Percentiles rank a stretch among this genome's conserved stretches.
phyloP scores from a whole-genome alignment of 352 stramenopile genomes.

The Globisporangium middletonii region DNA sequence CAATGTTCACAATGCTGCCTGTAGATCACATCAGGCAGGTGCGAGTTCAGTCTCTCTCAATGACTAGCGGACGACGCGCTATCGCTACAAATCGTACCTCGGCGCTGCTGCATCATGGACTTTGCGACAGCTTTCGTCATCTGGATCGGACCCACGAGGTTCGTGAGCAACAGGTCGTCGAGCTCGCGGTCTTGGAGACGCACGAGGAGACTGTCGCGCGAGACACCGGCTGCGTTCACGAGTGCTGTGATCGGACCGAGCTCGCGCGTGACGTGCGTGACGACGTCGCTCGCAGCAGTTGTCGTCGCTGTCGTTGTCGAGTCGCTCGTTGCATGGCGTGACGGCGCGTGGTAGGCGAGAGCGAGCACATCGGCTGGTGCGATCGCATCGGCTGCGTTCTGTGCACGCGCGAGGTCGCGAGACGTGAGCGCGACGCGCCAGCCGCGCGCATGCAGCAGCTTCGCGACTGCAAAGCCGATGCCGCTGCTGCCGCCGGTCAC shows the following conservation, averaged over 20 bases:
- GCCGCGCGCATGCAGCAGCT: conserved; percentile 49
- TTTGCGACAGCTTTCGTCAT: conserved; percentile 72
- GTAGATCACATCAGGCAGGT: background rate
- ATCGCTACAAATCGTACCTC: conserved; percentile 10
- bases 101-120: conserved; percentile 70
- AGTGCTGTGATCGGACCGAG: conserved; percentile 47
- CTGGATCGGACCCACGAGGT: conserved; percentile 67
- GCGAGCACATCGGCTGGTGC: conserved; percentile 30
- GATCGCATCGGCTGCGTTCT: conserved; percentile 45
- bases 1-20: conserved; percentile 81
- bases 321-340: conserved; percentile 2
- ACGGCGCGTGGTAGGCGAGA: conserved; percentile 52
- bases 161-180: conserved; percentile 65
- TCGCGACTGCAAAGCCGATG: conserved; percentile 71
- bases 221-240: conserved; percentile 69
- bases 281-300: conserved; percentile 22
- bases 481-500: conserved; percentile 77
- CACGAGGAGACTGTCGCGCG: conserved; percentile 66
- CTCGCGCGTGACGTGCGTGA: conserved; percentile 33
- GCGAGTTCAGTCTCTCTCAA: no score
- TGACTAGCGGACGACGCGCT: no score
- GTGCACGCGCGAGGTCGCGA: conserved; percentile 41
- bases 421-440: conserved; percentile 76
- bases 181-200: conserved; percentile 55
- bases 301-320: conserved; percentile 1